These are phyloP conservation scores for Ascochyta clinopodiicola DNA, from an alignment of 2,329 filamentous ascomycete genomes.

Conservation along the genomic window DNA sequence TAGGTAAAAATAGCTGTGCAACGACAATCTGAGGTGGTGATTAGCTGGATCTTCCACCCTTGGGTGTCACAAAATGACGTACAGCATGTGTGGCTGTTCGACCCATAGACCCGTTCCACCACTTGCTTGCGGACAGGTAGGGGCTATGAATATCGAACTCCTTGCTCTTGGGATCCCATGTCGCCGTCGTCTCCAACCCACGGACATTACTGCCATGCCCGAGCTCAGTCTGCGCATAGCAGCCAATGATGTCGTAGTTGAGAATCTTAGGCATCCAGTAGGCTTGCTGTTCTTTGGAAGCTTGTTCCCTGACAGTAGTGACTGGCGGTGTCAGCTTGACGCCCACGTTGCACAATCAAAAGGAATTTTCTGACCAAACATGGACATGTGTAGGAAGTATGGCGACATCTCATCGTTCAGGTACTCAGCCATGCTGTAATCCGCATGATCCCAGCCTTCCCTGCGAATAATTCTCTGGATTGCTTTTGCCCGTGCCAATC, in stretches of 20 bases:
- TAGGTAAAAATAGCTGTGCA: slow-evolving; percentile 57
- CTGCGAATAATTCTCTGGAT: slow-evolving; percentile 55
- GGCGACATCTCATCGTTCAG: slow-evolving; percentile 61
- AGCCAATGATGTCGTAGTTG: slow-evolving; percentile 58
- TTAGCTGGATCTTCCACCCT: slow-evolving; percentile 7
- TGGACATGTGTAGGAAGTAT: slow-evolving; percentile 59
- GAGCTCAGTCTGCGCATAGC: slow-evolving; percentile 60
- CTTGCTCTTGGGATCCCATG: slow-evolving; percentile 54
- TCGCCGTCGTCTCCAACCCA: slow-evolving; percentile 57
- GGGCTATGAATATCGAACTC: slow-evolving; percentile 61
- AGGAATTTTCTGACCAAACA: slow-evolving; percentile 53
- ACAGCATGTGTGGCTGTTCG: slow-evolving; percentile 61
- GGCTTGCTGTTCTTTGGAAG: slow-evolving; percentile 54
- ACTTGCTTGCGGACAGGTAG: slow-evolving; percentile 60
- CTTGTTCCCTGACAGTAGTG: slow-evolving; percentile 60
- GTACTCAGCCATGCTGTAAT: slow-evolving; percentile 60
- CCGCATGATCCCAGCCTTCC: slow-evolving; percentile 57
- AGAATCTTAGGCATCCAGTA: slow-evolving; percentile 60
- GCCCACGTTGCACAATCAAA: slow-evolving; percentile 23
- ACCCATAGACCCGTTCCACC: slow-evolving; percentile 62
- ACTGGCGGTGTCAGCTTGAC: slow-evolving; percentile 33
- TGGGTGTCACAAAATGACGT: slow-evolving; percentile 22
- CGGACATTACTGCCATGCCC: slow-evolving; percentile 62
- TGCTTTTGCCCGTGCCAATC: slow-evolving; percentile 59
- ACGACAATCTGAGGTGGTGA: slow-evolving; percentile 53